Conservation (phyloP, 2,329 filamentous ascomycete genomes). For the Botrytis paeoniae region DNA sequence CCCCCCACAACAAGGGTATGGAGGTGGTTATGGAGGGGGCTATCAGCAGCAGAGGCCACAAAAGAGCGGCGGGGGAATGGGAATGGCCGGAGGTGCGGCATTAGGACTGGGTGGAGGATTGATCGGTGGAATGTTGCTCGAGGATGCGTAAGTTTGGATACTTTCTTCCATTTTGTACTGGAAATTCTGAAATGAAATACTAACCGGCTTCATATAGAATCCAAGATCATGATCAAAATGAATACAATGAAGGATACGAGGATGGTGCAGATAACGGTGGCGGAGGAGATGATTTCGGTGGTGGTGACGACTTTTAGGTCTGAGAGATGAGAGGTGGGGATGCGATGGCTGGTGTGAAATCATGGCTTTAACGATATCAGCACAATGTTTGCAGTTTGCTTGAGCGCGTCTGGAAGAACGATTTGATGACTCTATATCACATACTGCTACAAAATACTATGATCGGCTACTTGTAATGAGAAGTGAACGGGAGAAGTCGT, state of each 20-base stretch:
- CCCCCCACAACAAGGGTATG: slow-evolving; percentile 34
- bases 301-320: slow-evolving; percentile 16
- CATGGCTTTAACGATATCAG: background rate
- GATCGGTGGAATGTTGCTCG: slow-evolving; percentile 72
- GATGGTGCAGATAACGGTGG: slow-evolving; percentile 23
- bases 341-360: slow-evolving; percentile 25
- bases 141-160: slow-evolving; percentile 47
- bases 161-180: background rate
- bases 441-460: background rate
- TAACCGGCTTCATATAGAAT: slow-evolving; percentile 39
- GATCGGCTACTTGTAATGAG: background rate
- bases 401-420: background rate
- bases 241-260: slow-evolving; percentile 51
- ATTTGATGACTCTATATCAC: background rate
- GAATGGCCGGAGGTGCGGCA: slow-evolving; percentile 70
- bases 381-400: background rate
- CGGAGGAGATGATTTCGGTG: slow-evolving; percentile 29
- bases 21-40: slow-evolving; percentile 35
- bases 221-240: slow-evolving; percentile 57
- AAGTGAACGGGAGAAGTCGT: background rate
- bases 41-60: slow-evolving; percentile 40
- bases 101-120: slow-evolving; percentile 79
- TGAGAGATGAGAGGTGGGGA: slow-evolving; percentile 43
- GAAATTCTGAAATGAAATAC: background rate
- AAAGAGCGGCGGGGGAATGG: slow-evolving; percentile 53